Evolutionary conservation across 2,329 filamentous ascomycete species (phyloP).

Genomic region (Botrytis sinoallii): DNA sequence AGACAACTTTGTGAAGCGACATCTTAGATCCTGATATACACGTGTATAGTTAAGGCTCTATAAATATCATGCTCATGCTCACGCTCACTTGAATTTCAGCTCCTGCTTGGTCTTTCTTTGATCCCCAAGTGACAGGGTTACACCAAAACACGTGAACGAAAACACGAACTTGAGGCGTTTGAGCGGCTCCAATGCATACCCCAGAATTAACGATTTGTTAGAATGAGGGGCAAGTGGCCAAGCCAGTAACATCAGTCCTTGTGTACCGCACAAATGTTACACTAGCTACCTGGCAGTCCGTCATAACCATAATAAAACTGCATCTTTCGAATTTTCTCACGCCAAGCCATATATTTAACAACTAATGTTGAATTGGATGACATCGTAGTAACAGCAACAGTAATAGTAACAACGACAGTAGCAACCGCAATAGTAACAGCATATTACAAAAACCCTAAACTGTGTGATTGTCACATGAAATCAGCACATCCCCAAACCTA

Average conservation of each 20-base stretch:
- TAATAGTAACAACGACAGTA: background rate
- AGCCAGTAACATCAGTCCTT: background rate
- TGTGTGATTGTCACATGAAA: background rate
- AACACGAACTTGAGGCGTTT: background rate
- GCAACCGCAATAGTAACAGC: background rate
- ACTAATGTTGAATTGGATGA: background rate
- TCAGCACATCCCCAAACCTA: background rate
- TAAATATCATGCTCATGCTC: background rate
- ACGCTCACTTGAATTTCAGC: background rate
- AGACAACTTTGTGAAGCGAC: background rate
- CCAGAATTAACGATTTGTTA: background rate
- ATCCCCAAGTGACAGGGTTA: background rate
- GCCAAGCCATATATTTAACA: background rate
- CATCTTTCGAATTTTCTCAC: background rate
- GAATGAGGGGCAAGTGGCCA: background rate
- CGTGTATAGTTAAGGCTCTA: no score
- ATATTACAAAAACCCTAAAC: background rate
- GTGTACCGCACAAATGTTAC: background rate
- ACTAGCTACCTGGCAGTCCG: background rate
- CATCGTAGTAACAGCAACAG: background rate
- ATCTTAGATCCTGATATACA: background rate
- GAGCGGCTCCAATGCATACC: background rate
- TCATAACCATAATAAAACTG: background rate
- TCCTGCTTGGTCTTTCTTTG: background rate
- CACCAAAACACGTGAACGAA: background rate